phyloP scores from a whole-genome alignment of 192 early-diverging fungal species.

The Backusella liffmaniae region DNA sequence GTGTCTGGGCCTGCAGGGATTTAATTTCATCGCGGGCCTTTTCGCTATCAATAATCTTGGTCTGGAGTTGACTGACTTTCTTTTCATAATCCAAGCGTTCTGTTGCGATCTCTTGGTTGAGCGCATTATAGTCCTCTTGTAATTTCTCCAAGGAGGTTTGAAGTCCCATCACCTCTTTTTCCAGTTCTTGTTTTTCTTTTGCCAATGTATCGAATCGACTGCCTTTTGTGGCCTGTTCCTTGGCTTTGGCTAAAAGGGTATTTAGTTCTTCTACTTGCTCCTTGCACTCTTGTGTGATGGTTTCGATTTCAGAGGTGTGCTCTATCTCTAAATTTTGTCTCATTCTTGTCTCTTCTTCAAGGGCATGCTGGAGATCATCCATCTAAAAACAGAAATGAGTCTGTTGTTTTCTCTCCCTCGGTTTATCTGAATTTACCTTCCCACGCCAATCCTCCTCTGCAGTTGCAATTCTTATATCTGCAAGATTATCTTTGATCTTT shows the following conservation, averaged over 20 bases:
- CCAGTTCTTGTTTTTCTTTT: not conserved
- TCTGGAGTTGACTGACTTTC: not conserved
- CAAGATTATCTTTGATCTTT: conserved; percentile 34
- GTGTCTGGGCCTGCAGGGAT: conserved; percentile 16
- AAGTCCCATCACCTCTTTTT: not conserved
- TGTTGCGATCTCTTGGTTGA: not conserved
- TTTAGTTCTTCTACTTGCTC: not conserved
- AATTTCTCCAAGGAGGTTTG: not conserved
- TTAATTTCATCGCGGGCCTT: conserved; percentile 30
- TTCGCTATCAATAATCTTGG: conserved; percentile 26
- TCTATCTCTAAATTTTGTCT: not conserved
- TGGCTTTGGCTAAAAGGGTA: not conserved
- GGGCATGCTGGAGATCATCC: not conserved
- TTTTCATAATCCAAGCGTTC: not conserved
- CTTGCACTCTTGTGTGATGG: not conserved
- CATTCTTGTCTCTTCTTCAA: not conserved
- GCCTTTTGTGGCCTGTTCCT: not conserved
- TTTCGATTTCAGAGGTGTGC: not conserved
- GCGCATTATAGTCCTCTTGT: not conserved
- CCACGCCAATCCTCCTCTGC: conserved; percentile 27
- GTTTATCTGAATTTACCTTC: conserved; percentile 7
- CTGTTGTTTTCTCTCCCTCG: not conserved
- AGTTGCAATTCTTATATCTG: conserved; percentile 36
- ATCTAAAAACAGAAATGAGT: not conserved
- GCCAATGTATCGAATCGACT: not conserved